These are phyloP conservation scores for Candida maesae DNA, from an alignment of 805 yeast genomes.

Conservation along the genomic window DNA sequence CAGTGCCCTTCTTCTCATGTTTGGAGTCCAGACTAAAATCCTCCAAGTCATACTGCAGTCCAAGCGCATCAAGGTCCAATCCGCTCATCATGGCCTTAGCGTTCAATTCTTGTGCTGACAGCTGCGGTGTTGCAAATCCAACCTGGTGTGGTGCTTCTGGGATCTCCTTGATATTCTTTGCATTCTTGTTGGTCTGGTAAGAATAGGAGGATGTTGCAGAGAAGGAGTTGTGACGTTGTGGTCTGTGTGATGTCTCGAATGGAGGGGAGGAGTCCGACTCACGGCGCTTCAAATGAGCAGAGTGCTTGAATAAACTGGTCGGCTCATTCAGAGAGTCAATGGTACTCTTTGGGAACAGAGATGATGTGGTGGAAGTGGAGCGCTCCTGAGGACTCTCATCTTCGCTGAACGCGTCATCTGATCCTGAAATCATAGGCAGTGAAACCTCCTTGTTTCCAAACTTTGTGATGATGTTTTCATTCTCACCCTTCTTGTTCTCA, in stretches of 20 bases:
- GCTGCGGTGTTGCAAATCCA: constrained; percentile 79
- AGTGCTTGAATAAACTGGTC: constrained; percentile 29
- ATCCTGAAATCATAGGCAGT: constrained; percentile 29
- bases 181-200: constrained; percentile 24
- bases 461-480: constrained; percentile 35
- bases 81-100: constrained; percentile 32
- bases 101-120: constrained; percentile 44
- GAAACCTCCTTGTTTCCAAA: constrained; percentile 37
- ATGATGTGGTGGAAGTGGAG: constrained; percentile 3
- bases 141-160: constrained; percentile 63
- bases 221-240: constrained; percentile 41
- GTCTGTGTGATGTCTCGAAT: constrained; percentile 16
- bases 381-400: constrained; percentile 2
- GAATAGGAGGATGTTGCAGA: constrained; percentile 39
- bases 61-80: constrained; percentile 35
- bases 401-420: constrained; percentile 9
- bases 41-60: constrained; percentile 29
- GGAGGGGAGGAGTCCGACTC: constrained; percentile 2
- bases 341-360: constrained; percentile 12
- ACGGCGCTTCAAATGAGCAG: constrained; percentile 20
- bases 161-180: constrained; percentile 9
- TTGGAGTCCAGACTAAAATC: constrained; percentile 19
- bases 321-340: constrained; percentile 18
- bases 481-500: constrained; percentile 26
- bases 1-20: constrained; percentile 16